phyloP scores from a whole-genome alignment of 495 filamentous ascomycete species.

The Annulohypoxylon bovei region DNA sequence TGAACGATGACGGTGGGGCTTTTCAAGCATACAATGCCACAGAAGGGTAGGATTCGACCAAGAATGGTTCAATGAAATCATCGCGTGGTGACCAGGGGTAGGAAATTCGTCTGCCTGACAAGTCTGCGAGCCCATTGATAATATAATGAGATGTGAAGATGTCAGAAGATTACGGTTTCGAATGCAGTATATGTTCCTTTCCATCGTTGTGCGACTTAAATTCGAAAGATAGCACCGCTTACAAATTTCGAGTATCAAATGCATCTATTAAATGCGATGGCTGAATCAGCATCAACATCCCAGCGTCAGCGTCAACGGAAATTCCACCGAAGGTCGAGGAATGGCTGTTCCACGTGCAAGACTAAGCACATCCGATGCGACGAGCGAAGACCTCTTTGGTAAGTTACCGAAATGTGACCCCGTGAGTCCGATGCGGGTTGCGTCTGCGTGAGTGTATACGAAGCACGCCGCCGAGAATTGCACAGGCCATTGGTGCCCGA shows the following conservation, averaged over 20 bases:
- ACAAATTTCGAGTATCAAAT: neutral
- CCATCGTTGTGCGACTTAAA: conserved; percentile 6
- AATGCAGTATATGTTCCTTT: conserved; percentile 11
- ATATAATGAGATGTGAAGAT: conserved; percentile 31
- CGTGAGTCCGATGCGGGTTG: conserved; percentile 13
- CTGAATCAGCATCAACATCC: conserved; percentile 25
- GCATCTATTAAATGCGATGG: conserved; percentile 22
- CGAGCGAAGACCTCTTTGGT: conserved; percentile 49
- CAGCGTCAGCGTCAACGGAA: conserved; percentile 45
- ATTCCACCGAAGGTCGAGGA: conserved; percentile 47
- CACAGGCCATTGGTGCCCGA: conserved; percentile 39
- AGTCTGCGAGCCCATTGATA: conserved; percentile 16
- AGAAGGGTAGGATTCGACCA: conserved; percentile 33
- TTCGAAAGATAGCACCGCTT: neutral
- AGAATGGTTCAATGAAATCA: conserved; percentile 38
- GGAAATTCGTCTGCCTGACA: conserved; percentile 38
- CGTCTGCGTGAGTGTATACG: conserved; percentile 25
- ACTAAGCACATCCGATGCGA: conserved; percentile 49
- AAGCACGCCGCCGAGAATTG: conserved; percentile 9
- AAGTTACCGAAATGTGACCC: conserved; percentile 31
- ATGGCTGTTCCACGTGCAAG: conserved; percentile 47
- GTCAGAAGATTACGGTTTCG: conserved; percentile 3
- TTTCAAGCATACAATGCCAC: conserved; percentile 18
- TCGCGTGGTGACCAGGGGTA: conserved; percentile 14
- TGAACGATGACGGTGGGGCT: conserved; percentile 27